Percentiles rank a stretch among this genome's conserved stretches.
phyloP scores from a whole-genome alignment of 805 yeast species.

The Citeromyces nyonsensis region DNA sequence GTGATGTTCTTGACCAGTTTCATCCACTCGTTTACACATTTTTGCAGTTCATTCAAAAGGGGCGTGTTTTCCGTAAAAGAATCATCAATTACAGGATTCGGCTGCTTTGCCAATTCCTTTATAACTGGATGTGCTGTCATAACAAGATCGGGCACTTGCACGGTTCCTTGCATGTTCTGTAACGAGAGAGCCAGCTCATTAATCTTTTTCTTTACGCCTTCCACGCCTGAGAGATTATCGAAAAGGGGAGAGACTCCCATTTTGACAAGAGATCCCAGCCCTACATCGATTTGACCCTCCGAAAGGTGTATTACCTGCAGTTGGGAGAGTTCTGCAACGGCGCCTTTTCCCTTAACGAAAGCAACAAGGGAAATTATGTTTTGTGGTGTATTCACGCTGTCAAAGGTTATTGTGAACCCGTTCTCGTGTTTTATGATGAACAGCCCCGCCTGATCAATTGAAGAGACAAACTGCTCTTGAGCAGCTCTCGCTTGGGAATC shows the following conservation, averaged over 20 bases:
- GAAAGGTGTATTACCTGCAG: slow-evolving; percentile 4
- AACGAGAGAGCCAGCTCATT: slow-evolving; percentile 54
- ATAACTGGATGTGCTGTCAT: slow-evolving; percentile 36
- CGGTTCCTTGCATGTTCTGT: slow-evolving; percentile 49
- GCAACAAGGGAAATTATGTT: not conserved
- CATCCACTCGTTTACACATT: slow-evolving; percentile 62
- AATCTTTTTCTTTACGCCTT: slow-evolving; percentile 42
- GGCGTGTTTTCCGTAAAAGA: slow-evolving; percentile 27
- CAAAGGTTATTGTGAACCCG: not conserved
- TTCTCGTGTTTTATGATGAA: not conserved
- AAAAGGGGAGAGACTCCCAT: slow-evolving; percentile 60
- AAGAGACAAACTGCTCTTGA: no score
- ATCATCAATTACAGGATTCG: slow-evolving; percentile 8
- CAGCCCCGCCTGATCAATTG: not conserved
- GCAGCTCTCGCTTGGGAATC: not conserved
- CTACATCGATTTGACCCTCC: slow-evolving; percentile 22
- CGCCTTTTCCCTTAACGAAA: slow-evolving; percentile 2
- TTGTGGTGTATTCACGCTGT: not conserved
- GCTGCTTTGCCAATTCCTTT: slow-evolving; percentile 8
- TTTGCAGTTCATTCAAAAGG: slow-evolving; percentile 56
- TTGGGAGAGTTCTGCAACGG: slow-evolving; percentile 3
- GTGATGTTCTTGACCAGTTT: slow-evolving; percentile 44
- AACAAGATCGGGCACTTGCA: slow-evolving; percentile 52
- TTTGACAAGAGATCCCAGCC: slow-evolving; percentile 40
- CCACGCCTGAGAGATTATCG: slow-evolving; percentile 28